A percentile compares a stretch with the other conserved stretches of the same genome.
Conservation (phyloP, 2,329 filamentous ascomycete genomes). For the Fusarium sterilihyphosum region DNA sequence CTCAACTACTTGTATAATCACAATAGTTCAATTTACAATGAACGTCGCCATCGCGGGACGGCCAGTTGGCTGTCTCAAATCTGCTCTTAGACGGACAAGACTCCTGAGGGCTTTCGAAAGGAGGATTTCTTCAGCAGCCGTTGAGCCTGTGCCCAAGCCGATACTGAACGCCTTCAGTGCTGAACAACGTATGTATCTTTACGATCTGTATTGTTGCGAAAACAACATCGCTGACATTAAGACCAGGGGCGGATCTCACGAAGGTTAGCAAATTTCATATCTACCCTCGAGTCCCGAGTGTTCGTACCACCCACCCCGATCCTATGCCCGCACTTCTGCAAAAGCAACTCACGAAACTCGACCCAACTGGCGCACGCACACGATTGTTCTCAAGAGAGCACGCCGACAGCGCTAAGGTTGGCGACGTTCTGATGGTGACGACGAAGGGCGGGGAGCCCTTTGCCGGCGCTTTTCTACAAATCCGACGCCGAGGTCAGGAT, state of each 20-base stretch:
- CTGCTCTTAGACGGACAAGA: constrained; percentile 67
- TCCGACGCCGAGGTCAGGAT: constrained; percentile 88
- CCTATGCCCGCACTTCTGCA: constrained; percentile 74
- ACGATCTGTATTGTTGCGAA: background rate
- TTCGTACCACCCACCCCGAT: constrained; percentile 67
- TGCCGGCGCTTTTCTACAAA: constrained; percentile 86
- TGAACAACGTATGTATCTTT: constrained; percentile 49
- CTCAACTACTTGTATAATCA: constrained; percentile 31
- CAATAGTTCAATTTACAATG: constrained; percentile 51
- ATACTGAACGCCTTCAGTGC: constrained; percentile 42
- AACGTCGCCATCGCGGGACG: constrained; percentile 72
- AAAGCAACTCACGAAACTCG: constrained; percentile 77
- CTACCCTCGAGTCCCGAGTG: constrained; percentile 66
- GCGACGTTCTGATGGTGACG: constrained; percentile 91
- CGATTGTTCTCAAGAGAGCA: constrained; percentile 83
- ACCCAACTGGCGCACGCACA: constrained; percentile 84
- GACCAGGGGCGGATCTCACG: constrained; percentile 47
- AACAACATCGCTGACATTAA: constrained; percentile 18
- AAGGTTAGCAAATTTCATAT: constrained; percentile 58
- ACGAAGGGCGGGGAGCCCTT: constrained; percentile 86
- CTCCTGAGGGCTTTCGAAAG: constrained; percentile 58
- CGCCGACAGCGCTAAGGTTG: constrained; percentile 80
- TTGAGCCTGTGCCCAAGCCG: constrained; percentile 19
- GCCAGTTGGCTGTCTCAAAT: constrained; percentile 77
- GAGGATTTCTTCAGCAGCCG: constrained; percentile 58